Base-by-base conservation (phyloP, 306 rosid genomes). In the Citrullus amarus region DNA sequence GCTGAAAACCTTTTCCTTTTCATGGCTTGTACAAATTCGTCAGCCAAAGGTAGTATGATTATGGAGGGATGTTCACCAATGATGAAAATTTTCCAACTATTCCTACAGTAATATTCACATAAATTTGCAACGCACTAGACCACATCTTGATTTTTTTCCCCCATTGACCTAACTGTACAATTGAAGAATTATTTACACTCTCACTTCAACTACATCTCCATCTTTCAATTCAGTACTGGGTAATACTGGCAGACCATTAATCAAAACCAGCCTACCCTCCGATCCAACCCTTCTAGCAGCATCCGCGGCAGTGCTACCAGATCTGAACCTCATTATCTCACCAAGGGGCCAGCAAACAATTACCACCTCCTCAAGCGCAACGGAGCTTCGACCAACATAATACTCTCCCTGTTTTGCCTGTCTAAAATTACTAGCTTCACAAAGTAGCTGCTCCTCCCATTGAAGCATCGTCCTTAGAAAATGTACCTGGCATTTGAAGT, bases 221-320 rank as follows among this genome's bases (percentile, higher is more conserved):
- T 94, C 97, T 86, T 83, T 89, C 83, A 94, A 93, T 84, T 88
- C 84, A 15, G 98, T 94, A 81, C 81, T 78, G 65, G 97, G 98
- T 76, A 90, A 83, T 44, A 88, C 95, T 39, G 85, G 85, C 58
- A 90, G 95, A 67, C 97, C 97, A 79, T 94, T 90, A 46, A 94
- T 88, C 86, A 90, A 85, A 79, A 92, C 96, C 83, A 92, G 83
- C 85, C 83, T 92, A 75, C 97, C 98, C 18, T 89, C 98, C 55
- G 84, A 83, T 80, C 98, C 98, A n/a, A 81, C 91, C 79, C 96
- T 90, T 68, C 87, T 89, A 63, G 98, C 98, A 48, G 98, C 97
- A 86, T 90, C 98, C 43, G 96, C 88, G n/a, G 96, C 97, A 4
- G 97, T 94, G 89, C 96, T 94, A 72, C 98, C 97, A 8, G 91